phyloP scores from a whole-genome alignment of 441 rosid species.

The Mallotus repandus region DNA sequence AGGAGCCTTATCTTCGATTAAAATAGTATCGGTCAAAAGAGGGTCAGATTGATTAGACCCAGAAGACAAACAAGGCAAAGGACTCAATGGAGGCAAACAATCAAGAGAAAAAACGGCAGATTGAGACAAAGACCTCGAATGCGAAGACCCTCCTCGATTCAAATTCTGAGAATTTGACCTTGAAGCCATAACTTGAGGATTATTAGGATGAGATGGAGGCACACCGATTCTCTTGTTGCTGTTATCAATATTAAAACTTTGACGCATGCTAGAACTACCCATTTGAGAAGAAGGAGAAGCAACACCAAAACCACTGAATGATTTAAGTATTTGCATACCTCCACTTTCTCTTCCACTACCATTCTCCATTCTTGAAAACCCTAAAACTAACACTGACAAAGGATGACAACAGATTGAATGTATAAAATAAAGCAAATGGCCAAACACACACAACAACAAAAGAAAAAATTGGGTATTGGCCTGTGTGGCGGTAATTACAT shows the following conservation, averaged over 20 bases:
- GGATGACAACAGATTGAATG: neutral
- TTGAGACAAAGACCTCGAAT: slow-evolving; percentile 83
- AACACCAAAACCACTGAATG: slow-evolving; percentile 37
- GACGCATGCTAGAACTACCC: slow-evolving; percentile 19
- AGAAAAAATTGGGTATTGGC: neutral
- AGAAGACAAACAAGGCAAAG: slow-evolving; percentile 44
- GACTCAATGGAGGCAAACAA: slow-evolving; percentile 70
- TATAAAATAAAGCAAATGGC: neutral
- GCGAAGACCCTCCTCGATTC: slow-evolving; percentile 49
- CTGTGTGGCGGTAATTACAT: slow-evolving; percentile 17
- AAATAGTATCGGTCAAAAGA: slow-evolving; percentile 39
- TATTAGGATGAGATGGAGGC: slow-evolving; percentile 81
- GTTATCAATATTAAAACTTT: slow-evolving; percentile 34
- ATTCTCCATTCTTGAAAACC: slow-evolving; percentile 3
- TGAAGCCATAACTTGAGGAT: slow-evolving; percentile 60
- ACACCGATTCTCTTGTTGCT: slow-evolving; percentile 57
- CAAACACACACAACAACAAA: too few relatives aligned
- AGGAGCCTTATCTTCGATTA: slow-evolving; percentile 53
- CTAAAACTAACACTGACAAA: neutral
- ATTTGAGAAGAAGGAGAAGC: neutral
- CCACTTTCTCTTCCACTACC: neutral
- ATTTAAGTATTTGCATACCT: slow-evolving; percentile 55
- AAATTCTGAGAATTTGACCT: slow-evolving; percentile 50
- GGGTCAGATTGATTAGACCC: slow-evolving; percentile 40
- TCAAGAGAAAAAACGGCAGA: slow-evolving; percentile 66